Evolutionary conservation across 768 basidiomycete species (phyloP).

Genomic region (Boletus rex-veris): DNA sequence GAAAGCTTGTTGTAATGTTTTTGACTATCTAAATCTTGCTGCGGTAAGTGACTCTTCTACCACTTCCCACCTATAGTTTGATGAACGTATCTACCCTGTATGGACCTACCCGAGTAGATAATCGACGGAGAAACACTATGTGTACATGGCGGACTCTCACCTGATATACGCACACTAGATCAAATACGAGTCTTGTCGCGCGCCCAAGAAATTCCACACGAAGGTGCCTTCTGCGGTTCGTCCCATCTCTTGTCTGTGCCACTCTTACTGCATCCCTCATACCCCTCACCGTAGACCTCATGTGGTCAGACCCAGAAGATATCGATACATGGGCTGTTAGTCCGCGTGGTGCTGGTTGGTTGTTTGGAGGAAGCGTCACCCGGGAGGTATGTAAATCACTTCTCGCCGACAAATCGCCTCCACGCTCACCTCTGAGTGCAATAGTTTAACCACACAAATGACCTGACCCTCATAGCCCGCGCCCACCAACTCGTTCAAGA

Average conservation of each 20-base stretch:
- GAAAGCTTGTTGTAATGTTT: slow-evolving; percentile 96
- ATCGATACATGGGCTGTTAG: slow-evolving; percentile 96
- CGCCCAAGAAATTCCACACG: slow-evolving; percentile 98
- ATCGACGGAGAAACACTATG: slow-evolving; percentile 92
- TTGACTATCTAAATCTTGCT: slow-evolving; percentile 92
- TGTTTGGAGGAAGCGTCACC: slow-evolving; percentile 86
- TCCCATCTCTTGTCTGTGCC: background rate
- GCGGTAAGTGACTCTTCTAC: slow-evolving; percentile 53
- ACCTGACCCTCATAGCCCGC: slow-evolving; percentile 82
- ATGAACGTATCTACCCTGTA: background rate
- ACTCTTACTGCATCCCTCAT: background rate
- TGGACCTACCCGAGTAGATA: slow-evolving; percentile 50
- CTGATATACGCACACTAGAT: slow-evolving; percentile 92
- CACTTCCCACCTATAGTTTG: background rate
- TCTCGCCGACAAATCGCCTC: background rate
- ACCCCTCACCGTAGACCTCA: slow-evolving; percentile 58
- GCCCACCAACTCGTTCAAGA: slow-evolving; percentile 97
- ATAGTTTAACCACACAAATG: slow-evolving; percentile 92
- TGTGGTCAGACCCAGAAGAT: slow-evolving; percentile 98
- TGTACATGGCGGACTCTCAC: slow-evolving; percentile 94
- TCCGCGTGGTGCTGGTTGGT: slow-evolving; percentile 93
- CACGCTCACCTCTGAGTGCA: background rate
- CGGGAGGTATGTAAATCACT: slow-evolving; percentile 53
- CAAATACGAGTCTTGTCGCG: slow-evolving; percentile 90
- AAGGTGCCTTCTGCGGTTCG: slow-evolving; percentile 94